Evolutionary conservation across 768 basidiomycete species (phyloP).

Genomic region (Mrakia hoshinonis): DNA sequence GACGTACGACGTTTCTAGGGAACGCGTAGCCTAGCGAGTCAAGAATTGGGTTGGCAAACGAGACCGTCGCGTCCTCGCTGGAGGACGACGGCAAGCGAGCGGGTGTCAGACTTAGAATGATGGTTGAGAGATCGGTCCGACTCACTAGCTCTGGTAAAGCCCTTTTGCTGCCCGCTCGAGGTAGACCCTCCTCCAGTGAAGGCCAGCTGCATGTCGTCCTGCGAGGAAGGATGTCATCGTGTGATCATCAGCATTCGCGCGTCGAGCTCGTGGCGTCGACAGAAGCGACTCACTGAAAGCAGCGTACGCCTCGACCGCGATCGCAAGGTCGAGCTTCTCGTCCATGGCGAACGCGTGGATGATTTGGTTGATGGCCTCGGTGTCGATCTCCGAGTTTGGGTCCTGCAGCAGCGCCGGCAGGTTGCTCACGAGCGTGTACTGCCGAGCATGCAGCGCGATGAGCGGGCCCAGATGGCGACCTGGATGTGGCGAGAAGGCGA

Average conservation of each 20-base stretch:
- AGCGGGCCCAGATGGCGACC: not conserved
- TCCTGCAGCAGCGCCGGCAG: constrained; percentile 14
- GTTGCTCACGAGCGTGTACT: constrained; percentile 11
- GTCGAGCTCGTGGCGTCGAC: not conserved
- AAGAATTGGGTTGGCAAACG: constrained; percentile 27
- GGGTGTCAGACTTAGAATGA: no score
- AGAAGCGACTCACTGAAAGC: constrained; percentile 6
- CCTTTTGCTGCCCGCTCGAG: constrained; percentile 20
- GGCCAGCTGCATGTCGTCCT: constrained; percentile 25
- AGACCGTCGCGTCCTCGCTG: constrained; percentile 25
- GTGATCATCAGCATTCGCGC: not conserved
- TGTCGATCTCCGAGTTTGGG: not conserved
- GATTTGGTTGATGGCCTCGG: constrained; percentile 16
- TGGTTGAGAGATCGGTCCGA: not conserved
- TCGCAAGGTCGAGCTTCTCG: constrained; percentile 16
- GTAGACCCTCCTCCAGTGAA: constrained; percentile 24
- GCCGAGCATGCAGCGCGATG: constrained; percentile 9
- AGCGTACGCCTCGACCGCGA: constrained; percentile 25
- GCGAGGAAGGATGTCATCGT: not conserved
- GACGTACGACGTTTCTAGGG: constrained; percentile 38
- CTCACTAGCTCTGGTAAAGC: constrained; percentile 23
- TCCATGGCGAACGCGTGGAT: constrained; percentile 23
- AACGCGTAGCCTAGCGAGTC: constrained; percentile 46
- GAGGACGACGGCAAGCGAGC: not conserved
- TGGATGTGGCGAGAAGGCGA: not conserved